Percentiles rank a stretch among this genome's conserved stretches.
Evolutionary conservation across 169 alveolate species (phyloP).

Genomic region (Cryptosporidium ryanae): DNA sequence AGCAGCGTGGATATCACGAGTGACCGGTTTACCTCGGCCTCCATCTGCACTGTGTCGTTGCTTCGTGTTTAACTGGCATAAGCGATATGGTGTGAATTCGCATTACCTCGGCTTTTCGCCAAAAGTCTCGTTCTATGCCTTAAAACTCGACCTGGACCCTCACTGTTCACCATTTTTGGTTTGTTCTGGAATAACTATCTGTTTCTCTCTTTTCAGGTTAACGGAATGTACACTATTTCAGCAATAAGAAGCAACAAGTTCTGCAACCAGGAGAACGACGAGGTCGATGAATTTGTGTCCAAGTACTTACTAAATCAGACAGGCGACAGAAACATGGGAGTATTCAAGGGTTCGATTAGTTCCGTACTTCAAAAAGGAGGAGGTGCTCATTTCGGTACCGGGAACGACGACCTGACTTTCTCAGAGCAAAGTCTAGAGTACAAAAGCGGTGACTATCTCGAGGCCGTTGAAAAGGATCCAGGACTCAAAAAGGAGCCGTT

Average conservation of each 20-base stretch:
- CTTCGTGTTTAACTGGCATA: too few species aligned
- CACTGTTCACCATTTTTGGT: too few species aligned
- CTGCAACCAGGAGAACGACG: conserved; percentile 40
- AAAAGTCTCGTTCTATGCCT: too few species aligned
- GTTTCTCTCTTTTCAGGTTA: conserved; percentile 39
- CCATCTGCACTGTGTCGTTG: too few species aligned
- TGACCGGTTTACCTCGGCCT: too few species aligned
- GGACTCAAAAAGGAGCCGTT: conserved; percentile 76
- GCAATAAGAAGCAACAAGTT: conserved; percentile 39
- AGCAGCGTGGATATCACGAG: too few species aligned
- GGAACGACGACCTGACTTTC: background rate
- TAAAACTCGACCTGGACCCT: too few species aligned
- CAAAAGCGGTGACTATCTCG: background rate
- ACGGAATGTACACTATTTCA: conserved; percentile 60
- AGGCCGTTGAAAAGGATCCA: background rate
- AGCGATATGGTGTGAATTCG: too few species aligned
- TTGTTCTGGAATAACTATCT: background rate
- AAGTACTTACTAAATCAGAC: conserved; percentile 27
- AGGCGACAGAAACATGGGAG: conserved; percentile 50
- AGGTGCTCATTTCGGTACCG: conserved; percentile 56
- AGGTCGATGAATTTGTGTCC: conserved; percentile 49
- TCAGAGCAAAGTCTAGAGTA: background rate
- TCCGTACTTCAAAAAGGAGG: conserved; percentile 29
- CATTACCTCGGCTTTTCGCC: too few species aligned
- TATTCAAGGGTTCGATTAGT: conserved; percentile 42